These are phyloP conservation scores for Xylaria palmicola DNA, from an alignment of 495 filamentous ascomycete species.

Conservation along the genomic window DNA sequence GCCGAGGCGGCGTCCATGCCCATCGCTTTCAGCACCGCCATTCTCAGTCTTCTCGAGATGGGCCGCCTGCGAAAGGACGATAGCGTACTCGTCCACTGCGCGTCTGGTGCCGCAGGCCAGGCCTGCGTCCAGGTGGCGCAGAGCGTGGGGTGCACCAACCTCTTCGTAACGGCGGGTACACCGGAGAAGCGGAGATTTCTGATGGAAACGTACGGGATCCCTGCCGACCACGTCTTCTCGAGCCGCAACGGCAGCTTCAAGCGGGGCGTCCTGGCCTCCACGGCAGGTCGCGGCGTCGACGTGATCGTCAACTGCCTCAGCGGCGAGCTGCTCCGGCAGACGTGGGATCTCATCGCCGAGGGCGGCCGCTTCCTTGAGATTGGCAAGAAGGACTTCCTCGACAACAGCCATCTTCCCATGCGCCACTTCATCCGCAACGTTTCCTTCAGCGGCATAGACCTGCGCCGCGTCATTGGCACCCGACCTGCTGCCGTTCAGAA, in stretches of 20 bases:
- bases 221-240: slow-evolving; percentile 41
- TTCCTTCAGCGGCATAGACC: slow-evolving; percentile 8
- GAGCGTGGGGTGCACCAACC: slow-evolving; percentile 39
- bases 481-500: too few relatives aligned
- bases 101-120: slow-evolving; percentile 47
- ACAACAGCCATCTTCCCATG: slow-evolving; percentile 22
- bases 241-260: slow-evolving; percentile 28
- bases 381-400: slow-evolving; percentile 17
- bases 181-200: slow-evolving; percentile 41
- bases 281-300: slow-evolving; percentile 43
- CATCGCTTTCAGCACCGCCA: not conserved
- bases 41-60: slow-evolving; percentile 22
- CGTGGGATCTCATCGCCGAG: slow-evolving; percentile 40
- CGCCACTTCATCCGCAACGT: slow-evolving; percentile 23
- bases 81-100: slow-evolving; percentile 49
- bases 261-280: slow-evolving; percentile 35
- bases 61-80: slow-evolving; percentile 36
- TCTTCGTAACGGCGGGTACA: slow-evolving; percentile 45
- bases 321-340: slow-evolving; percentile 42
- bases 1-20: not conserved
- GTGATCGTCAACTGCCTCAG: slow-evolving; percentile 48
- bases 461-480: too few relatives aligned
- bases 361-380: not conserved
- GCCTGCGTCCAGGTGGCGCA: slow-evolving; percentile 46
- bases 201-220: slow-evolving; percentile 41